Conservation (phyloP, 441 rosid species). For the Adansonia rubrostipa region DNA sequence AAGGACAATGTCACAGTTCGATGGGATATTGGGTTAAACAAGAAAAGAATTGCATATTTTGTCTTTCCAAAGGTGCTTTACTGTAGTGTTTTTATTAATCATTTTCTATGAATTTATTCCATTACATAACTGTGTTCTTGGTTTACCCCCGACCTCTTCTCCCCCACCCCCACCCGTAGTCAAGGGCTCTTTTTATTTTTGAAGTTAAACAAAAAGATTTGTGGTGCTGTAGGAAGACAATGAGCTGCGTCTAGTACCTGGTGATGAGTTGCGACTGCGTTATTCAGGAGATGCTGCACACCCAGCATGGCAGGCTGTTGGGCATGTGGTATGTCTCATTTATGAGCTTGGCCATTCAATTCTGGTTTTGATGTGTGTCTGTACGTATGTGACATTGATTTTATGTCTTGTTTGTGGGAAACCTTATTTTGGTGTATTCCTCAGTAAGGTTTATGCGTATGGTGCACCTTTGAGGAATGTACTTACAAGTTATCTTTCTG, state of each 20-base stretch:
- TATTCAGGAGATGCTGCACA: constrained; percentile 98
- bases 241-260: constrained; percentile 94
- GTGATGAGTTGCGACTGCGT: constrained; percentile 93
- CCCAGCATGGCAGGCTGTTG: constrained; percentile 99
- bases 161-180: too few relatives aligned
- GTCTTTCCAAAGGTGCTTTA: constrained; percentile 88
- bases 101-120: not conserved
- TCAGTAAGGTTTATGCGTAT: not conserved
- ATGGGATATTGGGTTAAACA: constrained; percentile 99
- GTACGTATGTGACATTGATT: not conserved
- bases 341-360: constrained; percentile 24
- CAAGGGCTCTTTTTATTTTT: not conserved
- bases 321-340: constrained; percentile 84
- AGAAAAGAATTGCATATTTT: constrained; percentile 94
- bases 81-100: constrained; percentile 13
- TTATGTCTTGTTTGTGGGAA: constrained; percentile 4
- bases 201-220: constrained; percentile 23
- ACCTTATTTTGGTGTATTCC: not conserved
- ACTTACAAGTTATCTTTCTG: constrained; percentile 1
- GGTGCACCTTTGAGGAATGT: not conserved
- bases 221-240: constrained; percentile 81
- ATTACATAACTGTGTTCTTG: not conserved
- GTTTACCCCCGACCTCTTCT: not conserved
- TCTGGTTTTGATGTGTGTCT: constrained; percentile 13
- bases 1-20: constrained; percentile 94